These are phyloP conservation scores for Citrus cavaleriei DNA, from an alignment of 345 rosid genomes.

Conservation along the genomic window DNA sequence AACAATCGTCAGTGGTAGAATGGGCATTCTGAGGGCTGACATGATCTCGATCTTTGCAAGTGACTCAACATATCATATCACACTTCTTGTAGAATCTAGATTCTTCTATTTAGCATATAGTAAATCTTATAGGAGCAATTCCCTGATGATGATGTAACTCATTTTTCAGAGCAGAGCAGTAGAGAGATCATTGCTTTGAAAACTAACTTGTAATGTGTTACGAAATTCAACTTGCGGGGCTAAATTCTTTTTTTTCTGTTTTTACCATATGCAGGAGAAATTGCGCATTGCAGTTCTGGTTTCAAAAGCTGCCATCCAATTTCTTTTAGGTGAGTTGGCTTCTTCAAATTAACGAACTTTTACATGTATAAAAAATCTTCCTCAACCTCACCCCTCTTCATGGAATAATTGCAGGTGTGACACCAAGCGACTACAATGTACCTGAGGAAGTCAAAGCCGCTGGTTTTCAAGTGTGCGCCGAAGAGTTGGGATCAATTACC, in stretches of 20 bases:
- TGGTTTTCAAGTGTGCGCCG: conserved; percentile 77
- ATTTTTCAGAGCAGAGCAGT: background rate
- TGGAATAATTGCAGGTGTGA: conserved; percentile 44
- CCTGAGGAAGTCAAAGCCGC: conserved; percentile 84
- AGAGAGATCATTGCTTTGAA: background rate
- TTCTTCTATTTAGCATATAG: background rate
- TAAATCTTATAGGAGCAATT: background rate
- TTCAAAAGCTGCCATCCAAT: conserved; percentile 89
- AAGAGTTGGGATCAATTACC: conserved; percentile 78
- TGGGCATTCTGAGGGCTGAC: background rate
- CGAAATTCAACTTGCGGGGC: background rate
- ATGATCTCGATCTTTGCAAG: background rate
- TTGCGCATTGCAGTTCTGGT: conserved; percentile 83
- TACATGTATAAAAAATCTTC: too few relatives aligned
- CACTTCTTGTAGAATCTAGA: background rate
- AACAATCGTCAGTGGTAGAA: background rate
- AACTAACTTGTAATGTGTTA: background rate
- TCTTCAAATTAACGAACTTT: background rate
- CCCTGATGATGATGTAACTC: background rate
- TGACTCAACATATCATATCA: too few relatives aligned
- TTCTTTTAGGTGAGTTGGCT: conserved; percentile 57
- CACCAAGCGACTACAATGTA: conserved; percentile 69
- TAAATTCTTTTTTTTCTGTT: background rate
- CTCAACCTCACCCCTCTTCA: background rate
- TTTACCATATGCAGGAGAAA: conserved; percentile 56